Evolutionary conservation across 2,329 filamentous ascomycete genomes (phyloP), one percentile per base, ranked within the genome.

Genomic region (Calonectria pseudoturangicola): DNA sequence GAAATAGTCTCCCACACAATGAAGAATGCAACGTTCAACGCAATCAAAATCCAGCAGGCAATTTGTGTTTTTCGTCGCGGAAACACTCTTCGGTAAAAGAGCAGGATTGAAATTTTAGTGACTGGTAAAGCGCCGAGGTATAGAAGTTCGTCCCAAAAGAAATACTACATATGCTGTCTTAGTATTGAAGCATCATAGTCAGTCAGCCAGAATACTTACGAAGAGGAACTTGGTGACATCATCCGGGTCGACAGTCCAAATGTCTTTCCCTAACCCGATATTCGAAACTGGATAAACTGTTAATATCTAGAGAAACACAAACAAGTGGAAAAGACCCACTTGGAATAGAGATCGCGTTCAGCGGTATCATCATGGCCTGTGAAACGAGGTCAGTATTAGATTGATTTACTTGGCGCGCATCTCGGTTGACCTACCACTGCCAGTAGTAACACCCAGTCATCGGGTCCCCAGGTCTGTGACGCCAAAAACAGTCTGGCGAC

Each of bases 1-100:
- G 82, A 84, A 15, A 85, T 78, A 2, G 88, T 79, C 18, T 70
- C 74, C 43, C 75, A 77, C 0, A 69, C 25, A 3, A 77, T 77
- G 4, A 77, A 76, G 21, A 77, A 77, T 5, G 70, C 75, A 2
- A 64, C 47, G 10, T 77, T 77, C 3, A 77, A 65, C 0, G 66
- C 75, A 5, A 77, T 77, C 2, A 77, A 63, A 1, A 77, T 33
- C 75, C 75, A 71, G 12, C 70, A 72, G 15, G 66, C 60, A 21
- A 70, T 58, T 27, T 43, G 41, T n/a, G 56, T 62, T 39, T 41
- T 28, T 21, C 16, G 54, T 48, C 43, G 30, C 8, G 70, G 66
- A 27, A 72, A 72, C 39, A 72, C 68, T 28, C 56, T 69, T 1
- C 69, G 70, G n/a, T 72, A 72, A 25, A 72, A 69, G n/a, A 72